Base-by-base conservation (phyloP, 2,329 filamentous ascomycete genomes). In the Colletotrichum sp. region DNA sequence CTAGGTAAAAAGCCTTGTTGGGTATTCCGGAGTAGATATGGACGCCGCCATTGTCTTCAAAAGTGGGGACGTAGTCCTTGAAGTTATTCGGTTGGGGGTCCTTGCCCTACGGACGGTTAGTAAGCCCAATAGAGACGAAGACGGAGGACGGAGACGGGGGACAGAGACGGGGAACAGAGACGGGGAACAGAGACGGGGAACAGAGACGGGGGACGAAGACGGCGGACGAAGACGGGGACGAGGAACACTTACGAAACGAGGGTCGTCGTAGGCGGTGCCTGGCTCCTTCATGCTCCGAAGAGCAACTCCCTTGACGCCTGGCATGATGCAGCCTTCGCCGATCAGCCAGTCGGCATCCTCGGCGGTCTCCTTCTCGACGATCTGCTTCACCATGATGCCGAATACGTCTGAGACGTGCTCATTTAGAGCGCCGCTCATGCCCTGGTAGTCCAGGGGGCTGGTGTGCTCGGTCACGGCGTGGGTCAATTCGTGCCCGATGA, bases 21-120 rank as follows among this genome's bases (percentile, higher is more conserved):
- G 90, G 90, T 60, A 92, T 91, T 8, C 90, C 90, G 8, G 89
- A 91, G 81, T 87, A 90, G 65, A 89, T 82, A 80, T 92, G 90
- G 5, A 91, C 89, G 36, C 90, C 90, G 9, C 88, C 88, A 60
- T 89, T 87, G 80, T 91, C 89, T 9, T 88, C 84, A 6, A 74
- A 81, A 4, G 82, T 87, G 1, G 78, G 78, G 62, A 82, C 81
- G 80, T 86, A 90, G 39, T 86, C 79, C 28, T 82, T 83, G 85
- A 90, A 89, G 81, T 89, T 83, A 71, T 82, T 86, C 1, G 88
- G 87, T 79, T 91, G 89, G 8, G 87, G 88, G 82, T 91, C 90
- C 79, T 89, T 89, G 76, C 88, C 89, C 86, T 87, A 21, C 21
- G 30, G 13, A 24, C 49, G 13, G 64, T 55, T 55, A 67, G 64